Conservation (phyloP, 768 basidiomycete species). For the Naganishia friedmannii region DNA sequence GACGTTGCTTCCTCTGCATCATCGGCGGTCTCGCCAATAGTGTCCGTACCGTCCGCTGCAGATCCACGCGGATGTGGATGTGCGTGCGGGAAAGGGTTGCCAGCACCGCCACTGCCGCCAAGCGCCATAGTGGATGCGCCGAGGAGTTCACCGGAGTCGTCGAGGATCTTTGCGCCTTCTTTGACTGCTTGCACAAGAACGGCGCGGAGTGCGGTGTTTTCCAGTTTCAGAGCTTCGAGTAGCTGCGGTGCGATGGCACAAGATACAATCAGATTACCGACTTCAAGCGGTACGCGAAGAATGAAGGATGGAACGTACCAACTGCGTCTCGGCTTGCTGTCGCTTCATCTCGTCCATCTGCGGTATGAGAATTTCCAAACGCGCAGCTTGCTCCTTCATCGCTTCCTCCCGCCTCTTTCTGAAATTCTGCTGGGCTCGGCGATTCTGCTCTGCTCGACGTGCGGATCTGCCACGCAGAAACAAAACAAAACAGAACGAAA, state of each 20-base stretch:
- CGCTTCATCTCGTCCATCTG: constrained; percentile 17
- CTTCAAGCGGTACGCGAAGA: background rate
- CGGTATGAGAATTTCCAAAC: constrained; percentile 8
- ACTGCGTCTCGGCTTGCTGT: constrained; percentile 22
- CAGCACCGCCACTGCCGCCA: background rate
- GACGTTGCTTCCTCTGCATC: background rate
- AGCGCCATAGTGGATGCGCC: background rate
- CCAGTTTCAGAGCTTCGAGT: constrained; percentile 20
- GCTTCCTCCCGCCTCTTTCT: constrained; percentile 71
- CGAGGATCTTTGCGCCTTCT: constrained; percentile 17
- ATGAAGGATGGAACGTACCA: background rate
- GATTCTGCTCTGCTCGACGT: constrained; percentile 88
- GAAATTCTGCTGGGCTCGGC: constrained; percentile 89
- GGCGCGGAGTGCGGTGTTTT: constrained; percentile 25
- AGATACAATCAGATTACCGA: too few relatives aligned
- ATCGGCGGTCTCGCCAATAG: too few relatives aligned
- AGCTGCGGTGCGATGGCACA: background rate
- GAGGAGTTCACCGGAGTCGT: constrained; percentile 17
- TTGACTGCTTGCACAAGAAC: constrained; percentile 18
- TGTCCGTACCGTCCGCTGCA: too few relatives aligned
- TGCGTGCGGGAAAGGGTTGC: background rate
- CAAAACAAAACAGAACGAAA: too few relatives aligned
- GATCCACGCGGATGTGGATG: too few relatives aligned
- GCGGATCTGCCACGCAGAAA: background rate
- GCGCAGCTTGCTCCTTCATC: constrained; percentile 37